Percentiles rank a stretch among this genome's conserved stretches.
Conservation (phyloP, 78 protist species). For the Diacronema lutheri region DNA sequence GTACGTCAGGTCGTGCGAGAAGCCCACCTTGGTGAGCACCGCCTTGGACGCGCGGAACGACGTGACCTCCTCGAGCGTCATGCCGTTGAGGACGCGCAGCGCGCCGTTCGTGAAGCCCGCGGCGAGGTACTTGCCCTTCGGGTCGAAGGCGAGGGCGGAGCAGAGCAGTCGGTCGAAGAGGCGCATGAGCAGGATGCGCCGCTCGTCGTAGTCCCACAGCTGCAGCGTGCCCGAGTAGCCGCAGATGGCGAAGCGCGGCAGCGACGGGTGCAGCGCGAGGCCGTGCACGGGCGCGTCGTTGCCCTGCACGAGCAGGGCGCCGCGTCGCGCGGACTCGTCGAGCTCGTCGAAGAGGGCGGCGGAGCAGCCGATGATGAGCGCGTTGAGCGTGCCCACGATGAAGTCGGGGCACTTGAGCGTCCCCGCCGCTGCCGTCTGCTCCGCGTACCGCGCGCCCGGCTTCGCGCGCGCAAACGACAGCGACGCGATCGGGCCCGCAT, state of each 20-base stretch:
- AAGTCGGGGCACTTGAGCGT: constrained; percentile 36
- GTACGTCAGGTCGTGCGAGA: constrained; percentile 24
- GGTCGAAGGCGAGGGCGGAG: constrained; percentile 25
- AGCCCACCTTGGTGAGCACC: constrained; percentile 5
- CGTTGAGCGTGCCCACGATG: constrained; percentile 35
- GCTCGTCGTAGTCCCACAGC: constrained; percentile 36
- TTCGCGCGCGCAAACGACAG: neutral
- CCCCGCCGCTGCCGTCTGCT: neutral
- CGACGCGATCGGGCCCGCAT: constrained; percentile 12
- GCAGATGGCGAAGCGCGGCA: constrained; percentile 39
- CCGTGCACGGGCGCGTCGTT: constrained; percentile 33
- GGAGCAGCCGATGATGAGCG: constrained; percentile 16
- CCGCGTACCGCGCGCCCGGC: neutral
- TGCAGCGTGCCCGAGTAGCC: constrained; percentile 33
- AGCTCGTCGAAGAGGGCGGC: neutral
- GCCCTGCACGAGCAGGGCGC: constrained; percentile 44
- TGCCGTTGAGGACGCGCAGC: constrained; percentile 38
- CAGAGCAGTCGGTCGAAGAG: neutral
- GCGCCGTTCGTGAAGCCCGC: constrained; percentile 50
- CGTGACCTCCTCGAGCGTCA: constrained; percentile 17
- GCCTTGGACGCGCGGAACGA: neutral
- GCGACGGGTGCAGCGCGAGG: constrained; percentile 48
- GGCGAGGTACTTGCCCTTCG: constrained; percentile 40
- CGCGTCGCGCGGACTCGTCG: constrained; percentile 14
- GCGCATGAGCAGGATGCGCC: neutral